Evolutionary conservation across 495 filamentous ascomycete genomes (phyloP).

Genomic region (Neurospora pannonica): DNA sequence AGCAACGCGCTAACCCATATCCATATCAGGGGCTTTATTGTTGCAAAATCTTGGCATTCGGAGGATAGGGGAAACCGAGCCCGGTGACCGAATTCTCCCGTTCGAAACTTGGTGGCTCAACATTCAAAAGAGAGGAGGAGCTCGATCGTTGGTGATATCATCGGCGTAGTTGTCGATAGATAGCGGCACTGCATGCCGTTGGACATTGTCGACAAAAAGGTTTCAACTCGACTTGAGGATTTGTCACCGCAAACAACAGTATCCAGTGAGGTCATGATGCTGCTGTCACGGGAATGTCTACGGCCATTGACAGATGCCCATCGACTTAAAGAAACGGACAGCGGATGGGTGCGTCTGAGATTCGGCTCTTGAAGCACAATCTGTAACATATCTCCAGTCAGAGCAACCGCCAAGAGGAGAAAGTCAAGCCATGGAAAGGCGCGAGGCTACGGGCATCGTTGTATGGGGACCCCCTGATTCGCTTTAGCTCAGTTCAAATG

Average conservation of each 20-base stretch:
- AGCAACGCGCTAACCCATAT: neutral
- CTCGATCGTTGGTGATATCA: neutral
- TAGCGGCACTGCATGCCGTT: neutral
- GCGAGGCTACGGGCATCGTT: neutral
- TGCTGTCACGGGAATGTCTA: neutral
- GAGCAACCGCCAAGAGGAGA: neutral
- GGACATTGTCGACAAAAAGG: neutral
- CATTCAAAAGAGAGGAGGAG: neutral
- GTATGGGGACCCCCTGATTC: neutral
- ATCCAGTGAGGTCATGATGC: neutral
- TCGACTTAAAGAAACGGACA: neutral
- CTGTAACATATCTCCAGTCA: neutral
- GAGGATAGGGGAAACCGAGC: neutral
- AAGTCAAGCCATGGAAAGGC: neutral
- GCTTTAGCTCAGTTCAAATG: neutral
- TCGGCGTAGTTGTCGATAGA: neutral
- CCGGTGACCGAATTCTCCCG: neutral
- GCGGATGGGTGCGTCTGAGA: neutral
- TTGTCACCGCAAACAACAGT: neutral
- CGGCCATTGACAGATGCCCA: neutral
- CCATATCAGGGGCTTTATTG: neutral
- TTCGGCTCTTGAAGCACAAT: neutral
- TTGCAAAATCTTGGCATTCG: neutral
- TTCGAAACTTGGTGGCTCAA: neutral
- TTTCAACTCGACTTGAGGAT: neutral